Evolutionary conservation across 768 basidiomycete species (phyloP).

Genomic region (Suillus fuscotomentosus): DNA sequence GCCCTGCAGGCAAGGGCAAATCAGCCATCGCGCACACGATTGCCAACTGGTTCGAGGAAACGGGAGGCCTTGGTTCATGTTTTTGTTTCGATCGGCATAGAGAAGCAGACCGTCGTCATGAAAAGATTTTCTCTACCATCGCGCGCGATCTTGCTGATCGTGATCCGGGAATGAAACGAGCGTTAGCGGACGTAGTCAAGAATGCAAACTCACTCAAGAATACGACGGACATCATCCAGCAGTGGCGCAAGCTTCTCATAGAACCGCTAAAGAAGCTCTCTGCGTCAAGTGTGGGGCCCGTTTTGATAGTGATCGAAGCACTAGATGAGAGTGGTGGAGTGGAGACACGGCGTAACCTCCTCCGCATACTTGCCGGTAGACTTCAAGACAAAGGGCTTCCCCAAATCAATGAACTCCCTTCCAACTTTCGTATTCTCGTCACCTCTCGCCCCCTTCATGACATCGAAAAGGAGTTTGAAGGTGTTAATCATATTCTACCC

Average conservation of each 20-base stretch:
- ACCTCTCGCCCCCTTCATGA: conserved; percentile 10
- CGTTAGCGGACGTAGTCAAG: background rate
- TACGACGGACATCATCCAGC: background rate
- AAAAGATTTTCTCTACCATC: too few species aligned
- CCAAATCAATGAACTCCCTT: background rate
- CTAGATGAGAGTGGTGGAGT: conserved; percentile 15
- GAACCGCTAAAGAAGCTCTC: conserved; percentile 8
- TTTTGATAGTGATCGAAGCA: conserved; percentile 26
- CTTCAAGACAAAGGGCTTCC: background rate
- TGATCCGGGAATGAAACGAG: too few species aligned
- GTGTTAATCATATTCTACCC: background rate
- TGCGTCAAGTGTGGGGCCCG: conserved; percentile 14
- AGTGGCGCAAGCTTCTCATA: conserved; percentile 19
- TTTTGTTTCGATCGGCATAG: too few species aligned
- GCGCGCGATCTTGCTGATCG: too few species aligned
- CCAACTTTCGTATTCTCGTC: conserved; percentile 8
- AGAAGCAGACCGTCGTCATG: too few species aligned
- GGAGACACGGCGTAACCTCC: conserved; percentile 16
- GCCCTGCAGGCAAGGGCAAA: too few species aligned
- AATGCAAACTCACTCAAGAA: background rate
- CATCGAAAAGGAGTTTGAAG: background rate
- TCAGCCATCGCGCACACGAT: too few species aligned
- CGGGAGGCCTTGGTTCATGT: too few species aligned
- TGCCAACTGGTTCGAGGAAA: too few species aligned
- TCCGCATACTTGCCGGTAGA: conserved; percentile 14